phyloP scores from a whole-genome alignment of 2,329 filamentous ascomycete genomes.

The Microcyclospora pomicola region DNA sequence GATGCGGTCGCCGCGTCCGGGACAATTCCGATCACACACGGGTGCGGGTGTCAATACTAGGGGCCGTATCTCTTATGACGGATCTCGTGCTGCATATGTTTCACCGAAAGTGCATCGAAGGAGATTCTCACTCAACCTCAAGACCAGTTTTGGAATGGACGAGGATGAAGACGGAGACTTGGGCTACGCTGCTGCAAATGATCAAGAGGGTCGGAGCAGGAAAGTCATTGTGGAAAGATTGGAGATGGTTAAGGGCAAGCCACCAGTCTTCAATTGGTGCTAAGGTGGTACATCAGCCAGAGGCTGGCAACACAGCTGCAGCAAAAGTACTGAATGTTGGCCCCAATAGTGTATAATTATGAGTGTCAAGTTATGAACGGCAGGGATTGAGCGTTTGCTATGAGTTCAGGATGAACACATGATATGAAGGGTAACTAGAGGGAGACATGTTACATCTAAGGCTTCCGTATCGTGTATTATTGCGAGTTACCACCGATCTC shows the following conservation, averaged over 20 bases:
- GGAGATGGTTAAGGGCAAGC: slow-evolving; percentile 88
- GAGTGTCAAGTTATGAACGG: too few species aligned
- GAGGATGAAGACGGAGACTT: slow-evolving; percentile 83
- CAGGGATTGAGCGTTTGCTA: too few species aligned
- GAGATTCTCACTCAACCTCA: slow-evolving; percentile 29
- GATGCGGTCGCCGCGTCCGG: slow-evolving; percentile 9
- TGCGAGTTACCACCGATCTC: too few species aligned
- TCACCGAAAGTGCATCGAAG: slow-evolving; percentile 26
- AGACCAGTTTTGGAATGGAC: slow-evolving; percentile 35
- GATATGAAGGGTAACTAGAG: too few species aligned
- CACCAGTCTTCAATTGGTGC: slow-evolving; percentile 97
- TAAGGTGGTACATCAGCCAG: slow-evolving; percentile 25
- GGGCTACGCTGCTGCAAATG: slow-evolving; percentile 85
- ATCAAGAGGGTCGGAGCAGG: slow-evolving; percentile 77
- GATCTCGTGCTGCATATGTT: slow-evolving; percentile 10
- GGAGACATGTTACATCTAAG: too few species aligned
- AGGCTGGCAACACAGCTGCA: too few species aligned
- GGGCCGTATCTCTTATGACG: slow-evolving; percentile 10
- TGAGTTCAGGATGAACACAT: too few species aligned
- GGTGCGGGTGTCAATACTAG: slow-evolving; percentile 8
- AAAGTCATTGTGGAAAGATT: slow-evolving; percentile 95
- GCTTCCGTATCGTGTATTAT: too few species aligned
- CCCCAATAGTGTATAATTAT: too few species aligned
- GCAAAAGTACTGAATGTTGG: too few species aligned
- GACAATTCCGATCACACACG: slow-evolving; percentile 13